Conservation (phyloP, 1,139 yeast species). For the Pichia sp. region DNA sequence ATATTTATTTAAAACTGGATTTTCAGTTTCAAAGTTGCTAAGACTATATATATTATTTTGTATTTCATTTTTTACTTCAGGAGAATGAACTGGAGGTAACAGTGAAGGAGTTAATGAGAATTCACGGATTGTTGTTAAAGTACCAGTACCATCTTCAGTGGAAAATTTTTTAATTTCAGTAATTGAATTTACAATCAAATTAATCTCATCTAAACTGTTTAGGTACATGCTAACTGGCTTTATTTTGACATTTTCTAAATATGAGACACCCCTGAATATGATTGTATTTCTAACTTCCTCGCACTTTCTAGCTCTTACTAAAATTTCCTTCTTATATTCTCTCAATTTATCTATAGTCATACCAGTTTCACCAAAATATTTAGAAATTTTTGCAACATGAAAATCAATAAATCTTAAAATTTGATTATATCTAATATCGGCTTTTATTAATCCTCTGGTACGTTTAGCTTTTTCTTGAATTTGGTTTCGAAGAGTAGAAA, state of each 20-base stretch:
- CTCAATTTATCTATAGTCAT: slow-evolving; percentile 2
- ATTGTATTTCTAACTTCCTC: slow-evolving; percentile 7
- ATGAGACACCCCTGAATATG: not conserved
- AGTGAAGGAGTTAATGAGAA: slow-evolving; percentile 5
- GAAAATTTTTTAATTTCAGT: slow-evolving; percentile 11
- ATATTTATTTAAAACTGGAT: not conserved
- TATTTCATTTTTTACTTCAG: not conserved
- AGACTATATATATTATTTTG: not conserved
- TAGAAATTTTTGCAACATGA: slow-evolving; percentile 1
- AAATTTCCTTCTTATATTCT: slow-evolving; percentile 4
- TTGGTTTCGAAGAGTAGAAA: slow-evolving; percentile 4
- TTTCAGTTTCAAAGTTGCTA: not conserved
- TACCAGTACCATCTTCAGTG: not conserved
- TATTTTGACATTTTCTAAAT: not conserved
- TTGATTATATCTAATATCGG: slow-evolving; percentile 16
- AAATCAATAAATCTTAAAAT: slow-evolving; percentile 11
- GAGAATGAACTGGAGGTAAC: not conserved
- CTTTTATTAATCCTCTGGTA: slow-evolving; percentile 8
- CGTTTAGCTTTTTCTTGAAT: slow-evolving; percentile 7
- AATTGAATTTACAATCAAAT: slow-evolving; percentile 11
- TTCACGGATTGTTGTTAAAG: not conserved
- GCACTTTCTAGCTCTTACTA: not conserved
- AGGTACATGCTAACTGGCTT: not conserved
- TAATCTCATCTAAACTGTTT: slow-evolving; percentile 5
- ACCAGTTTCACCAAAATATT: slow-evolving; percentile 10